Conservation (phyloP, 228 moss, liverwort and hornwort genomes). For the Sphagnum magellanicum region DNA sequence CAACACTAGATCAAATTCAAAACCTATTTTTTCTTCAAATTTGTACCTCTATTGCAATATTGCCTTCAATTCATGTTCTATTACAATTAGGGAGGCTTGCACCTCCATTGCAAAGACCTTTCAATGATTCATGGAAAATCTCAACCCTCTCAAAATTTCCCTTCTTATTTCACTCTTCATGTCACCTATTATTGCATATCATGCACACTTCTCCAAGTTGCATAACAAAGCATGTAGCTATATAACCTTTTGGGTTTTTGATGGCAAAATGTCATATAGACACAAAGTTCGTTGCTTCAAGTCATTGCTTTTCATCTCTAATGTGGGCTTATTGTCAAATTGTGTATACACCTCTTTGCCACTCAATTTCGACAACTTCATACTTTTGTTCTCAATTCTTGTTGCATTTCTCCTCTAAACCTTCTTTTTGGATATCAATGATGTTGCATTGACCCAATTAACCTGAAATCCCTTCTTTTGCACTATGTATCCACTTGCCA, state of each 20-base stretch:
- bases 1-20: not conserved
- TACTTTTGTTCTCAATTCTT: not conserved
- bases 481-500: not conserved
- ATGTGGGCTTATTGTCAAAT: not conserved
- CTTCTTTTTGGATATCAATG: not conserved
- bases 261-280: not conserved
- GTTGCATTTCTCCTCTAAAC: not conserved
- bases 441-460: not conserved
- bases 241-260: not conserved
- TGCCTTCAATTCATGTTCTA: not conserved
- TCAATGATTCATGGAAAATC: not conserved
- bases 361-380: not conserved
- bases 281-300: not conserved
- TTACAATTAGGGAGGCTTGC: too few relatives aligned
- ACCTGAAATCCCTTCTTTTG: not conserved
- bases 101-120: not conserved
- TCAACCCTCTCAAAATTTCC: not conserved
- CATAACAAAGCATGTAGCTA: not conserved
- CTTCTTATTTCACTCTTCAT: not conserved
- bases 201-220: not conserved
- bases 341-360: not conserved
- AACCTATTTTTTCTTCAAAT: not conserved
- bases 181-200: not conserved
- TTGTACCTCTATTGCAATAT: not conserved
- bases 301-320: not conserved